A percentile compares a stretch with the other conserved stretches of the same genome.
These are phyloP conservation scores for Delonix regia DNA, from an alignment of 306 rosid genomes.

Conservation along the genomic window DNA sequence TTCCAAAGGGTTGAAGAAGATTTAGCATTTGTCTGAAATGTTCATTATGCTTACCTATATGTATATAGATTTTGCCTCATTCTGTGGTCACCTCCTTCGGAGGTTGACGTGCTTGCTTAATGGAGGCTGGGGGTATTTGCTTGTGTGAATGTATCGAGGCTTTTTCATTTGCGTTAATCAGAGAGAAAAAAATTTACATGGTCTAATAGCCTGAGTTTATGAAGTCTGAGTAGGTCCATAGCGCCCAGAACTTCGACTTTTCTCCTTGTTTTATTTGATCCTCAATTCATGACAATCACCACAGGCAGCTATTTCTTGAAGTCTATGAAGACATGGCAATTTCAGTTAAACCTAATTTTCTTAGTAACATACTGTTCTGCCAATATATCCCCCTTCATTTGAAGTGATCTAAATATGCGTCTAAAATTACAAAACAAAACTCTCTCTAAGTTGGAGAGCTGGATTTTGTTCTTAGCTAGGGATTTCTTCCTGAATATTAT, in stretches of 20 bases:
- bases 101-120: not conserved
- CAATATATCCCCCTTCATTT: too few relatives aligned
- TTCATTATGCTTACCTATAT: not conserved
- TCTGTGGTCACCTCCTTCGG: not conserved
- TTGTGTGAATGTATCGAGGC: conserved; percentile 1
- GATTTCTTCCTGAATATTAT: not conserved
- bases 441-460: not conserved
- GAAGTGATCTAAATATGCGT: not conserved
- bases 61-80: not conserved
- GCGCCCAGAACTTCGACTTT: conserved; percentile 5
- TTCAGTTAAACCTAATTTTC: not conserved
- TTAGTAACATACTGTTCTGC: not conserved
- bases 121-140: not conserved
- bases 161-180: not conserved
- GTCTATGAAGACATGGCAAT: not conserved
- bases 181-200: not conserved
- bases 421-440: too few relatives aligned
- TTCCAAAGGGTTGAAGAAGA: not conserved
- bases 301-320: not conserved
- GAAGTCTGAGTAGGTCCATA: not conserved
- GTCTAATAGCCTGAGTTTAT: not conserved
- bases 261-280: not conserved
- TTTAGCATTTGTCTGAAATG: not conserved
- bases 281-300: not conserved
- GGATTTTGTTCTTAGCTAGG: not conserved